Percentiles rank a stretch among this genome's conserved stretches.
Conservation (phyloP, 306 rosid species). For the Trifolium pratense region DNA sequence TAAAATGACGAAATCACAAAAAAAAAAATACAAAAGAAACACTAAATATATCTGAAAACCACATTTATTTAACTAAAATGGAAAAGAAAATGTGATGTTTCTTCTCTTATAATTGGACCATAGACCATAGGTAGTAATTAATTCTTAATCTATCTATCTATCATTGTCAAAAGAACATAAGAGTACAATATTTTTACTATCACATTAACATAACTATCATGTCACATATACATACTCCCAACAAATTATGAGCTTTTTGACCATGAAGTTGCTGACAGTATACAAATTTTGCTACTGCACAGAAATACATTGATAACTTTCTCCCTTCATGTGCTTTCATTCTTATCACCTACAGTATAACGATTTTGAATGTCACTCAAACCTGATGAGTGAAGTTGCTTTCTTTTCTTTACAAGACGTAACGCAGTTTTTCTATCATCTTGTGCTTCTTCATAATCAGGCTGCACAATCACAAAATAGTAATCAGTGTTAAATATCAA, state of each 20-base stretch:
- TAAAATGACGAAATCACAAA: no score
- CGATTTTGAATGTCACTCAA: conserved; percentile 47
- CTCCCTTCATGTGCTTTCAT: conserved; percentile 39
- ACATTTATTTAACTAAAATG: no score
- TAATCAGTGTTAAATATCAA: not conserved
- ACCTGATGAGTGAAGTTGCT: conserved; percentile 70
- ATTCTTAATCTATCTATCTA: conserved; percentile 8
- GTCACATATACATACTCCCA: not conserved
- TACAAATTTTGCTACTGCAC: conserved; percentile 3
- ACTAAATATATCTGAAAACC: no score
- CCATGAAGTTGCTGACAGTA: conserved; percentile 14
- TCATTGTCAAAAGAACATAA: not conserved
- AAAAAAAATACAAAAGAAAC: no score
- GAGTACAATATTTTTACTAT: not conserved
- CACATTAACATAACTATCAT: not conserved
- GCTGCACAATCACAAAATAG: conserved; percentile 52
- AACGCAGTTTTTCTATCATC: conserved; percentile 66
- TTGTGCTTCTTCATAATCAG: conserved; percentile 45
- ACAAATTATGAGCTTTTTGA: not conserved
- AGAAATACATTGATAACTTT: conserved; percentile 7
- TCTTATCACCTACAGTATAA: conserved; percentile 51
- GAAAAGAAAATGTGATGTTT: no score
- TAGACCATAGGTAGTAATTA: no score
- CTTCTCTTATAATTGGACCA: no score
- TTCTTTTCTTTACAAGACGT: conserved; percentile 73